Evolutionary conservation across 768 basidiomycete species (phyloP).

Genomic region (Rhizopogon vesiculosus): DNA sequence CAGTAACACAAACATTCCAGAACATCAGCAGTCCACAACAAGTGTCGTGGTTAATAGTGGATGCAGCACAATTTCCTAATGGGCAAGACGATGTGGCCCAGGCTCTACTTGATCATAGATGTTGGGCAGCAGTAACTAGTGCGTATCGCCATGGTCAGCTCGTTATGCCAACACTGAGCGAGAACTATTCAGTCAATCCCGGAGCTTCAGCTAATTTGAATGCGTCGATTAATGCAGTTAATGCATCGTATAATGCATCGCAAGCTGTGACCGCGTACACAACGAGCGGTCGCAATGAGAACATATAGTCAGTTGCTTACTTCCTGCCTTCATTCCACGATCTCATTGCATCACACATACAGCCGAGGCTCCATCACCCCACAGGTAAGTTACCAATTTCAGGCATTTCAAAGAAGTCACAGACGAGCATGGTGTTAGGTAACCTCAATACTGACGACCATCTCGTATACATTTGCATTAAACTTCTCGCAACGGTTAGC

Average conservation of each 20-base stretch:
- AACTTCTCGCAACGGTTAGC: constrained; percentile 28
- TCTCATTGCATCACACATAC: background rate
- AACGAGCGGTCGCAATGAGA: constrained; percentile 52
- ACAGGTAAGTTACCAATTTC: constrained; percentile 7
- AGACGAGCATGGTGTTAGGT: constrained; percentile 13
- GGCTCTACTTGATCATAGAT: constrained; percentile 43
- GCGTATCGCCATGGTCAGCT: constrained; percentile 15
- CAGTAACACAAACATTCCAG: constrained; percentile 36
- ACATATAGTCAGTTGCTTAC: constrained; percentile 43
- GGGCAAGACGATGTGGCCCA: constrained; percentile 38
- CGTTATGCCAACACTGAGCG: background rate
- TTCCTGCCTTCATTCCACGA: background rate
- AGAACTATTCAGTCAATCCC: constrained; percentile 31
- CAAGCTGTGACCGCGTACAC: constrained; percentile 44
- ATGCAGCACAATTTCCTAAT: constrained; percentile 40
- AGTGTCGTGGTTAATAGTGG: constrained; percentile 42
- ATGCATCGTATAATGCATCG: constrained; percentile 44
- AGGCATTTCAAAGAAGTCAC: background rate
- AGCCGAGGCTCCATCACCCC: constrained; percentile 15
- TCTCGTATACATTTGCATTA: constrained; percentile 31
- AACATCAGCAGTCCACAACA: constrained; percentile 23
- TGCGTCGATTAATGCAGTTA: constrained; percentile 31
- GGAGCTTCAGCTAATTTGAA: constrained; percentile 34
- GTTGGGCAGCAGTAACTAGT: constrained; percentile 56
- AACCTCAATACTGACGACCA: constrained; percentile 29